Evolutionary conservation across 768 basidiomycete genomes (phyloP).

Genomic region (Mycena kentingensis): DNA sequence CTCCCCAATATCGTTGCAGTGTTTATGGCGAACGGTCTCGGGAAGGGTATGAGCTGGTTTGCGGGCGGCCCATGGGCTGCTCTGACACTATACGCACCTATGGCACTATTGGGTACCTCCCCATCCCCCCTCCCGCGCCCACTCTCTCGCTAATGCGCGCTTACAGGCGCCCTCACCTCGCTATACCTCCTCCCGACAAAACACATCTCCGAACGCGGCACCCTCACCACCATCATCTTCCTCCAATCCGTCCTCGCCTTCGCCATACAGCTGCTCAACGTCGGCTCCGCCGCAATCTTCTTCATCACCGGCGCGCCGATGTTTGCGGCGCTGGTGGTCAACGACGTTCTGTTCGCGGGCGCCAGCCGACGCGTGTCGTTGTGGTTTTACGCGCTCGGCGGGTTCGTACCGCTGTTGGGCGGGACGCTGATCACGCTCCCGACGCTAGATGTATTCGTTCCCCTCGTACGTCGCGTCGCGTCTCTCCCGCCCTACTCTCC

Average conservation of each 20-base stretch:
- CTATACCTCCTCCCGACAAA: conserved; percentile 58
- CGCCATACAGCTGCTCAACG: conserved; percentile 58
- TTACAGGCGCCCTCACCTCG: conserved; percentile 59
- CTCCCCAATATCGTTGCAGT: conserved; percentile 73
- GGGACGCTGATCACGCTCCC: conserved; percentile 60
- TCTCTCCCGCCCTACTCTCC: not conserved
- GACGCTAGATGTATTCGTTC: conserved; percentile 86
- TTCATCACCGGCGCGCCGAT: conserved; percentile 64
- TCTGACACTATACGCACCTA: conserved; percentile 72
- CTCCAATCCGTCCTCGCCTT: conserved; percentile 59
- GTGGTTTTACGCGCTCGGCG: conserved; percentile 64
- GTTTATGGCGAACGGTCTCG: conserved; percentile 61
- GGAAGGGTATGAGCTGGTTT: conserved; percentile 87
- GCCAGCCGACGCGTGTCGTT: conserved; percentile 48
- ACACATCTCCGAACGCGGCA: conserved; percentile 56
- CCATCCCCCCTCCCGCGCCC: not conserved
- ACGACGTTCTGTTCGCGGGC: conserved; percentile 39
- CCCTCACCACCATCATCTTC: conserved; percentile 63
- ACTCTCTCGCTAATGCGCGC: not conserved
- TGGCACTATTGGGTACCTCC: conserved; percentile 66
- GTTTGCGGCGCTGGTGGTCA: conserved; percentile 55
- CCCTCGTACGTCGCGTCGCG: conserved; percentile 55
- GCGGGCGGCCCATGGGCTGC: conserved; percentile 62
- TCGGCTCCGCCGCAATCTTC: conserved; percentile 79
- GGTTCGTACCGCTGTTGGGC: conserved; percentile 54